phyloP scores from a whole-genome alignment of 345 rosid genomes.

The Draba incana region DNA sequence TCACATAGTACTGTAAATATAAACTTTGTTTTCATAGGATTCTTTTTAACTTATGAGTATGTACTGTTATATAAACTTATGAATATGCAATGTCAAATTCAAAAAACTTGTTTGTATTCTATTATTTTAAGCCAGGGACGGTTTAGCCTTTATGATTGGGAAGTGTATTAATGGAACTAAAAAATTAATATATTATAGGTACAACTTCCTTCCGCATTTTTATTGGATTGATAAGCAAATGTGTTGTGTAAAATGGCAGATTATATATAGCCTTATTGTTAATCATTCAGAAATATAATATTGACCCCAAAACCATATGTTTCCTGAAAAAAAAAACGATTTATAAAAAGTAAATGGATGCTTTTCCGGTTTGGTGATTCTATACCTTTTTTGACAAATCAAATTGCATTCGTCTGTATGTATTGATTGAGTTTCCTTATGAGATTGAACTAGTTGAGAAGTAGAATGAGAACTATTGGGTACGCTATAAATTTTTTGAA shows the following conservation, averaged over 20 bases:
- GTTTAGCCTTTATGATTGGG: constrained; percentile 36
- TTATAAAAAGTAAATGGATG: not conserved
- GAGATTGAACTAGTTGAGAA: constrained; percentile 1
- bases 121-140: constrained; percentile 8
- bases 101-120: not conserved
- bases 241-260: constrained; percentile 9
- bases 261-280: not conserved
- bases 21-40: too few relatives aligned
- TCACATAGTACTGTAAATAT: too few relatives aligned
- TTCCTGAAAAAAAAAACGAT: too few relatives aligned
- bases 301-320: too few relatives aligned
- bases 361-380: not conserved
- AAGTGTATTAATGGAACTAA: constrained; percentile 22
- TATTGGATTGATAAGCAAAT: too few relatives aligned
- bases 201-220: constrained; percentile 41
- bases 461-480: not conserved
- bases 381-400: not conserved
- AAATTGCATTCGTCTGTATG: not conserved
- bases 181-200: constrained; percentile 30
- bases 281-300: not conserved
- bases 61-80: too few relatives aligned
- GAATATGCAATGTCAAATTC: too few relatives aligned
- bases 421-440: not conserved
- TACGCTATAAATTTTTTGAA: not conserved
- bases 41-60: not conserved